Percentiles rank a stretch among this genome's conserved stretches.
Conservation (phyloP, 257 asterid species). For the Asclepias syriaca region DNA sequence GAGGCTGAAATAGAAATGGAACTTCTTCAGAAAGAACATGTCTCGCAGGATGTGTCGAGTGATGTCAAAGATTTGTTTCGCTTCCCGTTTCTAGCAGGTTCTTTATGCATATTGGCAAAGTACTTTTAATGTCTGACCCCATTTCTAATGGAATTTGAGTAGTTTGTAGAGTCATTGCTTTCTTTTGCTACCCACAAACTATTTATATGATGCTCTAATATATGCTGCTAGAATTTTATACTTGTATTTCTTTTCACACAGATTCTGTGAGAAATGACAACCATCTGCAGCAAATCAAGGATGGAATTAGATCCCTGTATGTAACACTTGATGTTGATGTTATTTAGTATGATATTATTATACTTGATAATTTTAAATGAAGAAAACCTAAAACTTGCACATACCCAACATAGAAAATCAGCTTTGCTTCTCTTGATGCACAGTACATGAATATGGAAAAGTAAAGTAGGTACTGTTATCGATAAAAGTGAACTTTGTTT, state of each 20-base stretch:
- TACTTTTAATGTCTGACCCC: neutral
- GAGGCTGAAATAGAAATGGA: conserved; percentile 96
- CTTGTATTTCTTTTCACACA: conserved; percentile 27
- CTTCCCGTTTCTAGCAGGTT: conserved; percentile 53
- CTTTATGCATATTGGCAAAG: neutral
- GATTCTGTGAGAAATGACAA: conserved; percentile 49
- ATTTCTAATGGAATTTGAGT: neutral
- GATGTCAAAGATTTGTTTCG: conserved; percentile 53
- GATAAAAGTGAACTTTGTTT: neutral
- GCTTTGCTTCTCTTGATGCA: neutral
- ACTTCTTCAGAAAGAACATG: conserved; percentile 62
- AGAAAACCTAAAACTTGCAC: neutral
- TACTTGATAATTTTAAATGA: neutral
- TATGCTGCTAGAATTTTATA: neutral
- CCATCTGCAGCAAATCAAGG: conserved; percentile 75
- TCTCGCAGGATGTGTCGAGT: conserved; percentile 35
- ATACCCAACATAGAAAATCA: neutral
- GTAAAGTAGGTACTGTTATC: neutral
- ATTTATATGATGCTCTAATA: neutral
- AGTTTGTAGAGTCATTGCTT: neutral
- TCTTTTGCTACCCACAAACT: neutral
- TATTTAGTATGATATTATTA: neutral
- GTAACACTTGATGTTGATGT: conserved; percentile 21
- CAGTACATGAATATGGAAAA: neutral
- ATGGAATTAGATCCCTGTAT: conserved; percentile 72